These are phyloP conservation scores for Boletales sp. DNA, from an alignment of 768 basidiomycete genomes.

Conservation along the genomic window DNA sequence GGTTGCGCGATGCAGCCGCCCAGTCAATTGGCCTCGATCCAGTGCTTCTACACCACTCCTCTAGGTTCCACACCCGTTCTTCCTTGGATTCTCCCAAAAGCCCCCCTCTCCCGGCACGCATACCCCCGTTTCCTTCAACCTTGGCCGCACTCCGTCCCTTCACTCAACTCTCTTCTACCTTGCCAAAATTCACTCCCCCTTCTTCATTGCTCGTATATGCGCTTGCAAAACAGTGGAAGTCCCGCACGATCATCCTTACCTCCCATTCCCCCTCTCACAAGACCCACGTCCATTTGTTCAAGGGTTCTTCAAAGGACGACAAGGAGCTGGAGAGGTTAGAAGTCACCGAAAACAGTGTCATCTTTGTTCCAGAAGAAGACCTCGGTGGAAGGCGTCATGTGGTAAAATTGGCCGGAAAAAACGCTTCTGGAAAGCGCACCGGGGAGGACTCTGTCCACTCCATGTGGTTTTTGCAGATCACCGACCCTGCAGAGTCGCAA, in stretches of 20 bases:
- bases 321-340: conserved; percentile 70
- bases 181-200: conserved; percentile 69
- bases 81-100: conserved; percentile 18
- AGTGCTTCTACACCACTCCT: conserved; percentile 41
- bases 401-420: conserved; percentile 65
- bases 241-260: conserved; percentile 58
- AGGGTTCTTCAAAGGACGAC: conserved; percentile 53
- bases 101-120: conserved; percentile 2
- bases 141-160: conserved; percentile 49
- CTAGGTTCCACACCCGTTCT: conserved; percentile 12
- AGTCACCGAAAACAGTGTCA: conserved; percentile 73
- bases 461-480: conserved; percentile 65
- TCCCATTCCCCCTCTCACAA: conserved; percentile 35
- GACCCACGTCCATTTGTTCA: conserved; percentile 72
- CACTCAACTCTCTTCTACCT: conserved; percentile 45
- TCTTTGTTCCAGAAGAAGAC: conserved; percentile 63
- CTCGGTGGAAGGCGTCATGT: conserved; percentile 47
- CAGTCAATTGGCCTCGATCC: conserved; percentile 69
- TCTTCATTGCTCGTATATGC: conserved; percentile 70
- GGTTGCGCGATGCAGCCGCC: conserved; percentile 72
- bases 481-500: conserved; percentile 58
- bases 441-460: conserved; percentile 5
- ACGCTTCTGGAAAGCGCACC: conserved; percentile 44
- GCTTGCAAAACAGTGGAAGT: conserved; percentile 70
- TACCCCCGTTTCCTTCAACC: conserved; percentile 65